Evolutionary conservation across 2,329 filamentous ascomycete species (phyloP), one percentile per base, ranked within the genome.

Genomic region (Botrytis fabae): DNA sequence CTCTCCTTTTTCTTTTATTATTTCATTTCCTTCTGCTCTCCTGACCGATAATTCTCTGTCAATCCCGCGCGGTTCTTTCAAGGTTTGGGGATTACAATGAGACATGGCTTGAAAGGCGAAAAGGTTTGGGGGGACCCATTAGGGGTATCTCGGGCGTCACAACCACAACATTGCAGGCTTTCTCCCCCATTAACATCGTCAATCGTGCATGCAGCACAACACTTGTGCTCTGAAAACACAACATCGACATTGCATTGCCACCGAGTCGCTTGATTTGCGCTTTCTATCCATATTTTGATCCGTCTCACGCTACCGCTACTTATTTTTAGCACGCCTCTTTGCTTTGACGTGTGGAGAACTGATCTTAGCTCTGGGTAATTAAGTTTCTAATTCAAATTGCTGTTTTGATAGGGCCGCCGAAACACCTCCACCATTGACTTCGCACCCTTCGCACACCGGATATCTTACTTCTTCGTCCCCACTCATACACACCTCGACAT

Each of bases 381-480:
- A 59, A 72, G n/a, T 62, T 59, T 59, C 70, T 72, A 51, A 72
- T 42, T 38, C 40, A 32, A 68, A 68, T 72, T 72, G 42, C 38
- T 22, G 20, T 20, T 42, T 68, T 72, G 48, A 68, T 68, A 72
- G 62, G 71, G 71, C 66, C 51, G 35, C 70, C 54, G 71, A 61
- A 60, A 71, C 70, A 60, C 51, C 22, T 72, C 84, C 85, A 71
- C 82, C 86, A 72, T 83, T 87, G 71, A 88, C 87, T 61, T 84
- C 87, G 42, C 88, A 89, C 80, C 87, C 89, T 70, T 91, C 91
- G 48, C 90, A 92, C 78, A 86, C 88, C 78, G 90, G 89, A 75
- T 89, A 92, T 81, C 84, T 92, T 74, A 92, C 91, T 66, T 89
- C 89, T 48, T 92, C 91, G 44, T 92, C 91, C 35, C 89, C 91